Evolutionary conservation across 2,329 filamentous ascomycete genomes (phyloP).

Genomic region (Colletotrichum filicis): DNA sequence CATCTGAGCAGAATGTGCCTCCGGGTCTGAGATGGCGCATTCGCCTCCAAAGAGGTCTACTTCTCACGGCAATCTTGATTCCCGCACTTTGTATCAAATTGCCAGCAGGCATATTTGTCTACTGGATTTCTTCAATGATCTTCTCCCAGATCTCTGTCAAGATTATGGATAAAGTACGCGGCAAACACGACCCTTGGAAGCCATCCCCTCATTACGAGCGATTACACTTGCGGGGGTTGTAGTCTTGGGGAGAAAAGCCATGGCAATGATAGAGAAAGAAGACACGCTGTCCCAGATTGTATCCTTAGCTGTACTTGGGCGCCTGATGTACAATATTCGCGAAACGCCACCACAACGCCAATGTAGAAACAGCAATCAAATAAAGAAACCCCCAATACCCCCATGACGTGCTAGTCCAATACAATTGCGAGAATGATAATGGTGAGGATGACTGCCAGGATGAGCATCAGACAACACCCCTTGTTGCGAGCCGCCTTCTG

Average conservation of each 20-base stretch:
- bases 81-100: slow-evolving; percentile 48
- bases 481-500: slow-evolving; percentile 97
- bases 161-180: not conserved
- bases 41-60: slow-evolving; percentile 10
- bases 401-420: slow-evolving; percentile 64
- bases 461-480: slow-evolving; percentile 90
- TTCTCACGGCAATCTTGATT: slow-evolving; percentile 36
- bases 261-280: not conserved
- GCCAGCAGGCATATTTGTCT: slow-evolving; percentile 53
- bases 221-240: not conserved
- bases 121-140: slow-evolving; percentile 47
- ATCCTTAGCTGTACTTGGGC: slow-evolving; percentile 1
- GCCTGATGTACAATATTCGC: slow-evolving; percentile 33
- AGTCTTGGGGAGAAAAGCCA: not conserved
- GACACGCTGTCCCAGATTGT: slow-evolving; percentile 1
- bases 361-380: slow-evolving; percentile 9
- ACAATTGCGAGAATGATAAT: slow-evolving; percentile 91
- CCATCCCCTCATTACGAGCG: not conserved
- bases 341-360: slow-evolving; percentile 26
- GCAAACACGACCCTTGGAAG: not conserved
- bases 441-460: slow-evolving; percentile 87
- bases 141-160: not conserved
- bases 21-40: slow-evolving; percentile 6
- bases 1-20: not conserved
- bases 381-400: not conserved